Evolutionary conservation across 768 basidiomycete species (phyloP).

Genomic region (Suillus paluster): DNA sequence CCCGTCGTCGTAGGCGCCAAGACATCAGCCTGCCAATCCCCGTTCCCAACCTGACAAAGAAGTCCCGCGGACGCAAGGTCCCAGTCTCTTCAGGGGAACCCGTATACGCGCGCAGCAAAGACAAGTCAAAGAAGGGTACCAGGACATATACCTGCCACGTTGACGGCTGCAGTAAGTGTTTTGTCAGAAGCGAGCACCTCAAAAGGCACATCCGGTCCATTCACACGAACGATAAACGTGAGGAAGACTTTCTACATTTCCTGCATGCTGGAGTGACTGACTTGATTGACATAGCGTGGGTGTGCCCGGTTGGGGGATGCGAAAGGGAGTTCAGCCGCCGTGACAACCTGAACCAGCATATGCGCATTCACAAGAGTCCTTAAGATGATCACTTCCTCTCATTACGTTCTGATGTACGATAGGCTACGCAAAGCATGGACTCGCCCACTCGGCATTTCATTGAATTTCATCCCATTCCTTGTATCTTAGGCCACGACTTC

Average conservation of each 20-base stretch:
- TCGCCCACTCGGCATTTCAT: background rate
- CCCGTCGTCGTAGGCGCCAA: constrained; percentile 25
- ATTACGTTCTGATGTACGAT: background rate
- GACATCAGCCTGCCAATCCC: constrained; percentile 44
- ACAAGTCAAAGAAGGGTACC: constrained; percentile 37
- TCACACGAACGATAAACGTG: constrained; percentile 86
- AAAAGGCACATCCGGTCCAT: constrained; percentile 82
- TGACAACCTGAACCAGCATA: constrained; percentile 81
- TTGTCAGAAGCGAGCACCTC: constrained; percentile 79
- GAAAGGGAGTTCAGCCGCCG: constrained; percentile 71
- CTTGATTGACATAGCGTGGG: constrained; percentile 28
- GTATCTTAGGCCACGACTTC: background rate
- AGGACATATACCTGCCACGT: constrained; percentile 70
- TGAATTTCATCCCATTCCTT: background rate
- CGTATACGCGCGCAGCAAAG: constrained; percentile 28
- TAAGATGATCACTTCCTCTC: background rate
- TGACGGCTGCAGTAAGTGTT: constrained; percentile 77
- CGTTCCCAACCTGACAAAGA: constrained; percentile 54
- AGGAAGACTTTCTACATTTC: constrained; percentile 33
- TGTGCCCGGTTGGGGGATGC: constrained; percentile 65
- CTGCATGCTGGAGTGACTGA: constrained; percentile 6
- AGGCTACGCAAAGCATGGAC: too few species aligned
- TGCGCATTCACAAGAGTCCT: constrained; percentile 54
- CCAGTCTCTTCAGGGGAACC: constrained; percentile 40
- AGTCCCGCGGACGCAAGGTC: constrained; percentile 52